Evolutionary conservation across 345 rosid genomes (phyloP), one percentile per base, ranked within the genome.

Genomic region (Lepidium aucheri): DNA sequence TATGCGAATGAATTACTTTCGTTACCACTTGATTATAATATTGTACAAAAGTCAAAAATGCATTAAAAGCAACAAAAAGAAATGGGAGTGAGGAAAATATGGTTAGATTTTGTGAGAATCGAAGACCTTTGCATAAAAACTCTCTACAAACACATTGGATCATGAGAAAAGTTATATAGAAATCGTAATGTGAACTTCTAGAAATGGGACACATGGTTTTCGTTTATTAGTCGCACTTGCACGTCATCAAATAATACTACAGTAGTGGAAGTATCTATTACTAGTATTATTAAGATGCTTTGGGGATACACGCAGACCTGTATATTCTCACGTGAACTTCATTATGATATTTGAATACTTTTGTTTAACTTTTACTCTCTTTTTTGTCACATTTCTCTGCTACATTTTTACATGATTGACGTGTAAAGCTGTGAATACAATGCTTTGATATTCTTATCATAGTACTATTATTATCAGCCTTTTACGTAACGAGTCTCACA

Each of bases 101-200:
- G 47, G 9, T 30, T 43, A 43, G 62, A 52, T 53, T 52, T 60
- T 52, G 68, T 53, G 10, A 34, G 47, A 43, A 41, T 8, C 54
- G 16, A 52, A 60, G 34, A 34, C 16, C 30, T 15, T 28, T 60
- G 4, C 33, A 39, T 54, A 52, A 70, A 33, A 61, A 53, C 53
- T 24, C 40, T 38, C 55, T 63, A 45, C 63, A 70, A 70, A 45
- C 36, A 63, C 63, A 70, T 63, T 9, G 75, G 69, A 70, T 70
- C 63, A 40, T 28, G 74, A 7, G 56, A 32, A 26, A 39, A 49
- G 30, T 26, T 26, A 26, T 26, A 49, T 5, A 3, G 52, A 58
- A 51, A 68, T 4, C 39, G 36, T 60, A 51, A 70, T 34, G 74
- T 69, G 73, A 69, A 69, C 53, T 60, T 44, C 16, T 7, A 35